Percentiles rank a stretch among this genome's conserved stretches.
Conservation (phyloP, 2,329 filamentous ascomycete genomes). For the Colletotrichum paranaense region DNA sequence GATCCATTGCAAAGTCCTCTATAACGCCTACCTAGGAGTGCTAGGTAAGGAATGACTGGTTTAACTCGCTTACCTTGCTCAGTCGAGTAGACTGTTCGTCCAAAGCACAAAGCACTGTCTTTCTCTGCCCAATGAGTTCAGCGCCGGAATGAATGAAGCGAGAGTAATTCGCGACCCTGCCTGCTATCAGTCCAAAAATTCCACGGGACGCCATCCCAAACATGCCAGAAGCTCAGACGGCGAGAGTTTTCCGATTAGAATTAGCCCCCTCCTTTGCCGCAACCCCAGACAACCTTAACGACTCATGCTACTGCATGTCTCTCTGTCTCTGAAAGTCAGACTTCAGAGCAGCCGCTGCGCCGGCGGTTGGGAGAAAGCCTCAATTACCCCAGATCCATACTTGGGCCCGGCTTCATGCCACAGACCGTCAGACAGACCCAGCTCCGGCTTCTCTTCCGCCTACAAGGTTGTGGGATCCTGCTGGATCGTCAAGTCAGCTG, state of each 20-base stretch:
- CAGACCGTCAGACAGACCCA: neutral
- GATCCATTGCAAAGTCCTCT: neutral
- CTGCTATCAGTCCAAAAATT: slow-evolving; percentile 1
- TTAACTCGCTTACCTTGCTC: neutral
- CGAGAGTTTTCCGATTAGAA: slow-evolving; percentile 2
- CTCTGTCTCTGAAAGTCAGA: neutral
- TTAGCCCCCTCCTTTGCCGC: slow-evolving; percentile 10
- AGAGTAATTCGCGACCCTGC: neutral
- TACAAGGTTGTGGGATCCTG: neutral
- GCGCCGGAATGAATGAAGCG: neutral
- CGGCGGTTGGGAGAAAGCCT: neutral
- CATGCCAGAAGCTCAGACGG: slow-evolving; percentile 28
- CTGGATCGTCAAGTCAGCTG: slow-evolving; percentile 7
- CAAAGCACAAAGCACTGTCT: slow-evolving; percentile 15
- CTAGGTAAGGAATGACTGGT: slow-evolving; percentile 8
- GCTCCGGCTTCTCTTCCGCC: neutral
- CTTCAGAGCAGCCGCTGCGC: slow-evolving; percentile 4
- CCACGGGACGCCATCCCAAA: slow-evolving; percentile 17
- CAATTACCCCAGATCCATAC: slow-evolving; percentile 20
- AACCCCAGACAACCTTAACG: slow-evolving; percentile 31
- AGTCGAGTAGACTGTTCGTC: slow-evolving; percentile 15
- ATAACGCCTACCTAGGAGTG: neutral
- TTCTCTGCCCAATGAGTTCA: neutral
- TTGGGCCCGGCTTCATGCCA: slow-evolving; percentile 13
- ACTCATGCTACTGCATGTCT: slow-evolving; percentile 27